Evolutionary conservation across 2,329 filamentous ascomycete genomes (phyloP).

Genomic region (Colletotrichum acutatum): DNA sequence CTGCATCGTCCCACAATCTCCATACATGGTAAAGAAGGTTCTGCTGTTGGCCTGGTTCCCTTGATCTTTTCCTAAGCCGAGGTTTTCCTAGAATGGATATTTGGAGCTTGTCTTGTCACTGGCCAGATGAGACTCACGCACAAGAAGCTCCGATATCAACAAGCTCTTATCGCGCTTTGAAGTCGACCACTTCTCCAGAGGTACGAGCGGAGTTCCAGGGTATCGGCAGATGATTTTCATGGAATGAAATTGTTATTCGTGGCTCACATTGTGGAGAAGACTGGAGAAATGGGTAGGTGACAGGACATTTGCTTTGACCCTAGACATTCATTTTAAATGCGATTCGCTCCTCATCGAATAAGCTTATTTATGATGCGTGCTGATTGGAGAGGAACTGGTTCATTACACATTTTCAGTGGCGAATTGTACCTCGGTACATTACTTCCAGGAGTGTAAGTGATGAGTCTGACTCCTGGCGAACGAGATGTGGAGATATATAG

Average conservation of each 20-base stretch:
- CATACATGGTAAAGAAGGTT: neutral
- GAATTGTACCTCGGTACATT: neutral
- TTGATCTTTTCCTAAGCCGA: neutral
- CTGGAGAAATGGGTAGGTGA: neutral
- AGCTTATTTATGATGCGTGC: neutral
- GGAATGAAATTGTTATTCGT: neutral
- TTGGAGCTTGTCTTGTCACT: neutral
- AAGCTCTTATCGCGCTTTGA: neutral
- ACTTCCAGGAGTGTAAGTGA: neutral
- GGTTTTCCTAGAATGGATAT: neutral
- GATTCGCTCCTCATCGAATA: neutral
- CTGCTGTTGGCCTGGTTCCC: neutral
- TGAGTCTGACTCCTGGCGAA: neutral
- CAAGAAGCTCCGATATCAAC: neutral
- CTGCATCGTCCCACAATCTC: neutral
- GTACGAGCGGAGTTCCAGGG: neutral
- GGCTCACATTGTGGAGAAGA: neutral
- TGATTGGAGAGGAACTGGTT: neutral
- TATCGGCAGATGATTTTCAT: neutral
- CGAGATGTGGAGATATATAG: neutral
- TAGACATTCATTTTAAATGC: neutral
- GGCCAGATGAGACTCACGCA: neutral
- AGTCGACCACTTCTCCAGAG: neutral
- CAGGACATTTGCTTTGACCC: neutral
- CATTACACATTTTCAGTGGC: neutral